Percentiles rank a stretch among this genome's conserved stretches.
These are phyloP conservation scores for Sugiyamaella sp. DNA, from an alignment of 1,139 yeast genomes.

Conservation along the genomic window DNA sequence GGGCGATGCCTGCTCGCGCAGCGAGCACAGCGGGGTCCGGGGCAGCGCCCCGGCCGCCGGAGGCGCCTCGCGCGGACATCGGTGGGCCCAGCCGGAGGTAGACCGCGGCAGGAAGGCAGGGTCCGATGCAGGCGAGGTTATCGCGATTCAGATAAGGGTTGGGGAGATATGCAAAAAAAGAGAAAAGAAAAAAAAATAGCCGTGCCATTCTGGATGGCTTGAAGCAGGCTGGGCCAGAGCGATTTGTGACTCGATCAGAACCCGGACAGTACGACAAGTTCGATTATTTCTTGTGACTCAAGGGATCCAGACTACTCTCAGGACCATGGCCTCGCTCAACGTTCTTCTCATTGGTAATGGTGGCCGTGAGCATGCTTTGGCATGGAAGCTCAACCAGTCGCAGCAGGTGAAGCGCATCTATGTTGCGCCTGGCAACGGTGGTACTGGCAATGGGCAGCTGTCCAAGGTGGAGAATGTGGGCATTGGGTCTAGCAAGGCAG, in stretches of 20 bases:
- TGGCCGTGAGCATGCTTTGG: conserved; percentile 98
- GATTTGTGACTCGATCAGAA: conserved; percentile 6
- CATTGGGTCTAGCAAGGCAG: conserved; percentile 61
- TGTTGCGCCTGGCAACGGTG: conserved; percentile 98
- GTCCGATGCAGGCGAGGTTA: too few species aligned
- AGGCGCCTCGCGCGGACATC: too few species aligned
- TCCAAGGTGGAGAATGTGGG: conserved; percentile 70
- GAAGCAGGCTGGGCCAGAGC: neutral
- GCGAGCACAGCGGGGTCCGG: neutral
- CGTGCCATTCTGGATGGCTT: neutral
- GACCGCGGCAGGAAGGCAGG: too few species aligned
- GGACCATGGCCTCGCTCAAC: conserved; percentile 44
- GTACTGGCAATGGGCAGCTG: conserved; percentile 57
- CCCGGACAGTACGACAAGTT: neutral
- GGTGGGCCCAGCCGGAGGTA: too few species aligned
- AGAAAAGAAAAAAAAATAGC: conserved; percentile 5
- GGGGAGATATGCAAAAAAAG: neutral
- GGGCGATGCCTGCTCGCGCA: too few species aligned
- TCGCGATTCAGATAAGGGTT: conserved; percentile 3
- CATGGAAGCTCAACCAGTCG: conserved; percentile 89
- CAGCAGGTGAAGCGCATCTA: conserved; percentile 68
- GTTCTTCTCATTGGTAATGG: conserved; percentile 94
- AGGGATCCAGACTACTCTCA: neutral
- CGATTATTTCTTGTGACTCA: neutral
- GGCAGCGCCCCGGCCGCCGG: neutral